Evolutionary conservation across 805 yeast species (phyloP).

Genomic region (Ogataea corticis): DNA sequence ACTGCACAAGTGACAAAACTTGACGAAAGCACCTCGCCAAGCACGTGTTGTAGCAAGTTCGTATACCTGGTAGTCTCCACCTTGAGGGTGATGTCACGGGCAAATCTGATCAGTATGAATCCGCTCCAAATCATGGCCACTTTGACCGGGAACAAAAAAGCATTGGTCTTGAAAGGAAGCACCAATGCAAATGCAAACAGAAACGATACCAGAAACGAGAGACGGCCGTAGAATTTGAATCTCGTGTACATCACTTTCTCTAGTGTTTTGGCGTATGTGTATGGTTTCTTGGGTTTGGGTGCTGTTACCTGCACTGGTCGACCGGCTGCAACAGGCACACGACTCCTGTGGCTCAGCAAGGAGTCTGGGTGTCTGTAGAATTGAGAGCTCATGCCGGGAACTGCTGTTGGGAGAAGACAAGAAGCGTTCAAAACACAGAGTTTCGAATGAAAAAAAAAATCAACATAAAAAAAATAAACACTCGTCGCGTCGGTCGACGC

Average conservation of each 20-base stretch:
- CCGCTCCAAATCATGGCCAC: slow-evolving; percentile 29
- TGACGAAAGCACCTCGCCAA: slow-evolving; percentile 27
- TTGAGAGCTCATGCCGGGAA: neutral
- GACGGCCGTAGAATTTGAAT: slow-evolving; percentile 30
- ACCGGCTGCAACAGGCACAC: neutral
- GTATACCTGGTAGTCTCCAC: slow-evolving; percentile 28
- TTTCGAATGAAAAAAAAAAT: too few species aligned
- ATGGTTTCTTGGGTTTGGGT: slow-evolving; percentile 17
- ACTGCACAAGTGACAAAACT: slow-evolving; percentile 22
- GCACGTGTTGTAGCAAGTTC: slow-evolving; percentile 26
- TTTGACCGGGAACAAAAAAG: slow-evolving; percentile 29
- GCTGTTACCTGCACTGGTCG: neutral
- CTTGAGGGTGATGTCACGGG: slow-evolving; percentile 30
- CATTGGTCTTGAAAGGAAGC: slow-evolving; percentile 23
- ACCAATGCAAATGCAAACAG: slow-evolving; percentile 21
- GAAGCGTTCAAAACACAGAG: too few species aligned
- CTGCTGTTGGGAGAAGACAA: neutral
- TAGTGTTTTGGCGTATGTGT: slow-evolving; percentile 25
- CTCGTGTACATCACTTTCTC: slow-evolving; percentile 28
- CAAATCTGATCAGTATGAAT: slow-evolving; percentile 29
- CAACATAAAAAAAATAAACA: neutral
- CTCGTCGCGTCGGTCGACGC: neutral
- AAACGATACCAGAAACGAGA: slow-evolving; percentile 26
- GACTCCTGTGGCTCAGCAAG: neutral
- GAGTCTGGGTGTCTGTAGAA: neutral